A percentile compares a stretch with the other conserved stretches of the same genome.
Conservation (phyloP, 805 yeast genomes). For the Myxozyma udenii region DNA sequence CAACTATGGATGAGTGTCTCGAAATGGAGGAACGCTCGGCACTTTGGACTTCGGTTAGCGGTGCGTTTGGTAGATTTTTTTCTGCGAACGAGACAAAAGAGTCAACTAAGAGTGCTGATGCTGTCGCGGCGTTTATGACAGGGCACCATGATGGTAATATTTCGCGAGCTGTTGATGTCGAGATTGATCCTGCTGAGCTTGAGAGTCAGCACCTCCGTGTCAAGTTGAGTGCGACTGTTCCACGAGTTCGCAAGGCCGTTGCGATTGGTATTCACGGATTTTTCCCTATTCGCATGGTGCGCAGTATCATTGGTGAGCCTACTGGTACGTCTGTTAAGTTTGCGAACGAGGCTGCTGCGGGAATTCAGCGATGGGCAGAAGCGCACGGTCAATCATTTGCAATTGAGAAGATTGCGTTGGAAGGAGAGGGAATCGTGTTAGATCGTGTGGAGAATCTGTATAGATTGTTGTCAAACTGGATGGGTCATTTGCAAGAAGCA, state of each 20-base stretch:
- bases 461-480: constrained; percentile 67
- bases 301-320: constrained; percentile 91
- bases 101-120: neutral
- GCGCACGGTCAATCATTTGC: constrained; percentile 43
- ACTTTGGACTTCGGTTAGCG: constrained; percentile 15
- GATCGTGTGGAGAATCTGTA: constrained; percentile 82
- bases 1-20: constrained; percentile 23
- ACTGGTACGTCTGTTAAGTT: constrained; percentile 92
- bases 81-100: neutral
- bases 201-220: constrained; percentile 8
- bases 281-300: constrained; percentile 79
- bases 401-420: constrained; percentile 89
- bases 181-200: neutral
- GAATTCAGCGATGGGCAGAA: constrained; percentile 65
- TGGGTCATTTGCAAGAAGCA: constrained; percentile 52
- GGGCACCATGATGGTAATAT: neutral
- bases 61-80: constrained; percentile 8
- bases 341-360: constrained; percentile 83
- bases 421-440: constrained; percentile 86
- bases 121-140: neutral
- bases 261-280: constrained; percentile 96
- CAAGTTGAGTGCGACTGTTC: constrained; percentile 12
- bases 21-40: constrained; percentile 1
- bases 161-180: neutral
- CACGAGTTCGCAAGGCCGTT: constrained; percentile 48